Evolutionary conservation across 108 stramenopile genomes (phyloP).

Genomic region (Fragilaria crotonensis): DNA sequence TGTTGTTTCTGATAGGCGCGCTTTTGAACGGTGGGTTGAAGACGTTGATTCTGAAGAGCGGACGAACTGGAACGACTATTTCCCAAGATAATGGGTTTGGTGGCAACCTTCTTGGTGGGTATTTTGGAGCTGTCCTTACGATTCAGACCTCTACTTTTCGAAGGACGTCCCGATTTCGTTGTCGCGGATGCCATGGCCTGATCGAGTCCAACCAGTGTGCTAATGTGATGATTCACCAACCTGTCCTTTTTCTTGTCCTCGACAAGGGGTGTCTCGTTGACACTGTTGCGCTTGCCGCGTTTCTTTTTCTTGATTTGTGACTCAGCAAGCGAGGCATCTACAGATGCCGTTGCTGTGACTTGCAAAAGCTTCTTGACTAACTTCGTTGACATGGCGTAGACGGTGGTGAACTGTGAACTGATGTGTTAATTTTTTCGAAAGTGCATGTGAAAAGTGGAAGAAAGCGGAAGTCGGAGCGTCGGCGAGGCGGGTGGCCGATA

Average conservation of each 20-base stretch:
- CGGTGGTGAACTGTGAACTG: too few species aligned
- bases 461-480: too few species aligned
- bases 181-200: too few species aligned
- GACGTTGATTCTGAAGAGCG: neutral
- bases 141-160: too few species aligned
- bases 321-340: neutral
- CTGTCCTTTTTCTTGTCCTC: too few species aligned
- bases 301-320: neutral
- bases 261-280: neutral
- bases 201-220: neutral
- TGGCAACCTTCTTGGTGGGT: neutral
- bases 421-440: neutral
- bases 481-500: too few species aligned
- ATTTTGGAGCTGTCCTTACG: too few species aligned
- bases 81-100: slow-evolving; percentile 12
- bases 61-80: slow-evolving; percentile 11
- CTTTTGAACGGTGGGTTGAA: slow-evolving; percentile 23
- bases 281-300: neutral
- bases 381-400: neutral
- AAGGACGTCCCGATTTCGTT: too few species aligned
- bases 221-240: neutral
- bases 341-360: neutral
- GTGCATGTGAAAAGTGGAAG: neutral
- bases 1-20: slow-evolving; percentile 15
- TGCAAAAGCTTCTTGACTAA: neutral